Evolutionary conservation across 495 filamentous ascomycete species (phyloP).

Genomic region (Lentithecium fluviatile): DNA sequence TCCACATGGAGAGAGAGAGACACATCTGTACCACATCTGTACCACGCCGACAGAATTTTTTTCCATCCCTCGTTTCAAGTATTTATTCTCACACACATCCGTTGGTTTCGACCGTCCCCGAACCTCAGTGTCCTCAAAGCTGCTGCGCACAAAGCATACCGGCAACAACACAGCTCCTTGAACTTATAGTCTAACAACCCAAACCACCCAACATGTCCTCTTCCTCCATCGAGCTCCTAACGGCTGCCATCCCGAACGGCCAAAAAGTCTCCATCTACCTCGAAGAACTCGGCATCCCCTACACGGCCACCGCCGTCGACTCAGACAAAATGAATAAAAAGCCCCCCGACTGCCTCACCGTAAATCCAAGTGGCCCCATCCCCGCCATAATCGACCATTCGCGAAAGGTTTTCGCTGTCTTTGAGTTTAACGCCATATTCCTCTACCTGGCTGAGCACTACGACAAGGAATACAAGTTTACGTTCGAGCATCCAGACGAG

Average conservation of each 20-base stretch:
- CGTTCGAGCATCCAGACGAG: slow-evolving; percentile 67
- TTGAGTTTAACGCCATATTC: slow-evolving; percentile 80
- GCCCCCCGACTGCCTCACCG: slow-evolving; percentile 76
- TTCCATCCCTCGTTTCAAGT: no score
- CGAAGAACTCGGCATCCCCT: slow-evolving; percentile 68
- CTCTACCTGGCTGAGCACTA: slow-evolving; percentile 79
- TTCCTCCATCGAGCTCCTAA: slow-evolving; percentile 17
- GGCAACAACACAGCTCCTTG: no score
- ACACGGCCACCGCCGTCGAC: slow-evolving; percentile 49
- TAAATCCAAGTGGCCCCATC: slow-evolving; percentile 91
- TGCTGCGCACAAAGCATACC: no score
- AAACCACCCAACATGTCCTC: neutral
- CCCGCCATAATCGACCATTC: slow-evolving; percentile 74
- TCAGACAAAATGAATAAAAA: slow-evolving; percentile 60
- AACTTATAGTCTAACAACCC: no score
- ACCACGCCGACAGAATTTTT: no score
- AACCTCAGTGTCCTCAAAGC: no score
- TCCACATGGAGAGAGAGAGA: no score
- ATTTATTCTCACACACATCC: no score
- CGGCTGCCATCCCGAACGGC: slow-evolving; percentile 63
- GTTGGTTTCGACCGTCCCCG: no score
- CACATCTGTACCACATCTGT: no score
- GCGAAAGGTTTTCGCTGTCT: slow-evolving; percentile 69
- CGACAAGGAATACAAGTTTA: slow-evolving; percentile 77
- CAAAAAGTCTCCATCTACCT: slow-evolving; percentile 79